Evolutionary conservation across 139 green algal species (phyloP).

Genomic region (Chlamydomonas applanata): DNA sequence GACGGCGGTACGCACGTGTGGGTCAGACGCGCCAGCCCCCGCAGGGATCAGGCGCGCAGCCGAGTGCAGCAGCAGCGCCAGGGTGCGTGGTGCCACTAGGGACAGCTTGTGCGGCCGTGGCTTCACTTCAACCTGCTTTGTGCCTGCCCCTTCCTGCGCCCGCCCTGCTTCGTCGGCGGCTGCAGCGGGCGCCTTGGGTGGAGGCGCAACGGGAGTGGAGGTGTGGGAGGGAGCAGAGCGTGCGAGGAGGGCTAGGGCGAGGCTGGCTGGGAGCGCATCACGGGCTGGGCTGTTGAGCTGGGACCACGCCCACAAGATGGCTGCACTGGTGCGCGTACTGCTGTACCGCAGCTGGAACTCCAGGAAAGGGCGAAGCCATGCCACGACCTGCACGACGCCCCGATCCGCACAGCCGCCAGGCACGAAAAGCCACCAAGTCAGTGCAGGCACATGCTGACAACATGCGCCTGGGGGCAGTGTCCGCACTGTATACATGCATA

Average conservation of each 20-base stretch:
- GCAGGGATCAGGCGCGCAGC: background rate
- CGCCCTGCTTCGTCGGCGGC: background rate
- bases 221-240: background rate
- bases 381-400: background rate
- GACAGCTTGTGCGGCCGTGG: too few relatives aligned
- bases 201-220: too few relatives aligned
- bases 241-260: background rate
- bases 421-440: too few relatives aligned
- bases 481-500: too few relatives aligned
- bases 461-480: too few relatives aligned
- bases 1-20: background rate
- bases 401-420: background rate
- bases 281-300: background rate
- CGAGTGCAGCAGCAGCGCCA: background rate
- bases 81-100: too few relatives aligned
- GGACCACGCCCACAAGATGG: constrained; percentile 2
- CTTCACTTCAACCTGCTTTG: too few relatives aligned
- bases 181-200: background rate
- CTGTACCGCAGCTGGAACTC: constrained; percentile 3
- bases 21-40: background rate
- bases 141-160: background rate
- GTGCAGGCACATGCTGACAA: too few relatives aligned
- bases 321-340: background rate
- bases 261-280: background rate
- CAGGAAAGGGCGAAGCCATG: background rate